Percentiles rank a stretch among this genome's conserved stretches.
Evolutionary conservation across 2,329 filamentous ascomycete species (phyloP).

Genomic region (Curvularia eragrostidis): DNA sequence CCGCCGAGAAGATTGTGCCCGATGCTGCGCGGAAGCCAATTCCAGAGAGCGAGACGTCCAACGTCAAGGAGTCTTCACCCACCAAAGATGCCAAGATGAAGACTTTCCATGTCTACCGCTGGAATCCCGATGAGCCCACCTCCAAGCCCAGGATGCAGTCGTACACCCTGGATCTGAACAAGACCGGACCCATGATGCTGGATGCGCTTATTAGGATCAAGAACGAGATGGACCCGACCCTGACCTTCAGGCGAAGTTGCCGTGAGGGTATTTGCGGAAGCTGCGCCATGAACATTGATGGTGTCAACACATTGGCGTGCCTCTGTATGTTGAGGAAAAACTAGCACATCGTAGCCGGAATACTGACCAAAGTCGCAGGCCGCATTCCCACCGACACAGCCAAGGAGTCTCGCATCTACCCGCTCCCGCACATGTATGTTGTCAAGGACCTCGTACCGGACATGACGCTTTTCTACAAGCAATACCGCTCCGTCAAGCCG

Average conservation of each 20-base stretch:
- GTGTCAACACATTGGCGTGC: slow-evolving; percentile 96
- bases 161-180: slow-evolving; percentile 95
- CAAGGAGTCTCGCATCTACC: slow-evolving; percentile 92
- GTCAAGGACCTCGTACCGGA: slow-evolving; percentile 99
- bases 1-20: slow-evolving; percentile 38
- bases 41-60: slow-evolving; percentile 63
- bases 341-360: not conserved
- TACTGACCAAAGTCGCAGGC: slow-evolving; percentile 62
- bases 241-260: slow-evolving; percentile 95
- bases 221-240: slow-evolving; percentile 96
- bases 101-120: slow-evolving; percentile 98
- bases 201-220: slow-evolving; percentile 98
- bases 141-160: slow-evolving; percentile 95
- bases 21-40: slow-evolving; percentile 39
- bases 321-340: slow-evolving; percentile 72
- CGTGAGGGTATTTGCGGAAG: slow-evolving; percentile 98
- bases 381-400: slow-evolving; percentile 85
- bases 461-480: slow-evolving; percentile 99
- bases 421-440: slow-evolving; percentile 96
- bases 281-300: slow-evolving; percentile 99
- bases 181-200: slow-evolving; percentile 98
- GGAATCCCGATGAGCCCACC: slow-evolving; percentile 91
- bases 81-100: slow-evolving; percentile 72
- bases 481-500: slow-evolving; percentile 99
- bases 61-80: slow-evolving; percentile 66